Percentiles rank a stretch among this genome's conserved stretches.
Conservation (phyloP, 768 basidiomycete species). For the Inosperma sp. region DNA sequence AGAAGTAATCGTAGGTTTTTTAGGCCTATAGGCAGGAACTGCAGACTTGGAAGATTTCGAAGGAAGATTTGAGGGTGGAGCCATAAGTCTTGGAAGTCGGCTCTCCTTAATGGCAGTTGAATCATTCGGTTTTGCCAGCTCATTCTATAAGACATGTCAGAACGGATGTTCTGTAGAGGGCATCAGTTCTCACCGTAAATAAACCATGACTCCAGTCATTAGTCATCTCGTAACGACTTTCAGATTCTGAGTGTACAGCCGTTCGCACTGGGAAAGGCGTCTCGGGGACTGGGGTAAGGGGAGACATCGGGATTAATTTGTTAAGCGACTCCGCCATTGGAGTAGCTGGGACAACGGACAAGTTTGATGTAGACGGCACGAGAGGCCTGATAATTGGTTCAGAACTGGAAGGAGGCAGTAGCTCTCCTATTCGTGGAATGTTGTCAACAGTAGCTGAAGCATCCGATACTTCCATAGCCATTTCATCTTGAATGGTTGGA, state of each 20-base stretch:
- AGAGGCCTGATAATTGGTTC: no score
- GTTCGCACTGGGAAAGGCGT: conserved; percentile 34
- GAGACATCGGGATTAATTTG: conserved; percentile 27
- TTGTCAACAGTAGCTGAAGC: conserved; percentile 21
- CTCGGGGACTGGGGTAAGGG: conserved; percentile 48
- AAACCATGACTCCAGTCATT: conserved; percentile 22
- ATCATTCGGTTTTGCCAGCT: not conserved
- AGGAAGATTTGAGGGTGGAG: conserved; percentile 6
- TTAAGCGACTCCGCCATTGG: conserved; percentile 18
- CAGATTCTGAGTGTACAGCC: conserved; percentile 8
- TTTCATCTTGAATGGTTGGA: conserved; percentile 28
- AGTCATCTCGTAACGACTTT: conserved; percentile 20
- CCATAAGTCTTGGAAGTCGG: conserved; percentile 31
- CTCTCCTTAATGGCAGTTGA: conserved; percentile 21
- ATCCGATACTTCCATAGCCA: conserved; percentile 16
- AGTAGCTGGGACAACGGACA: conserved; percentile 15
- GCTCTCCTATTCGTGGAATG: no score
- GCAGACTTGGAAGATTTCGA: conserved; percentile 6
- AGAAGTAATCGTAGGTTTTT: conserved; percentile 4
- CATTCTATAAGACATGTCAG: not conserved
- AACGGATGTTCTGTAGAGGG: not conserved
- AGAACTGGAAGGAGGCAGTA: conserved; percentile 5
- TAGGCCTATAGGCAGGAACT: conserved; percentile 9
- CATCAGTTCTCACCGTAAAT: conserved; percentile 22
- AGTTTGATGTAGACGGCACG: not conserved